phyloP scores from a whole-genome alignment of 1,139 yeast species.

The Suhomyces yuchorum region DNA sequence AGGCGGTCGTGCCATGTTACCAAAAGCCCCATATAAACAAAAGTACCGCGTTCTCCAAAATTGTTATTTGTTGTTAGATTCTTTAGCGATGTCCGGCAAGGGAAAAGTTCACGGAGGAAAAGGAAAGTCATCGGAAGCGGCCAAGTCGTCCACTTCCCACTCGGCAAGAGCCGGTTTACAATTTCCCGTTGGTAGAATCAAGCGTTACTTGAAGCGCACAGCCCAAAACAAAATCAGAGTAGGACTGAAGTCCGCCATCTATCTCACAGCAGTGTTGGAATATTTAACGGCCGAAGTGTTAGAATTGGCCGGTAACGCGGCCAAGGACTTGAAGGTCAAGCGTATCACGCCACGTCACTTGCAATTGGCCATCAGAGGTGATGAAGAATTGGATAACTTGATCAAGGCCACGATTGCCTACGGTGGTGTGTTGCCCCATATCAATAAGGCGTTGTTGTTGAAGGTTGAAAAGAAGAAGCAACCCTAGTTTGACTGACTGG shows the following conservation, averaged over 20 bases:
- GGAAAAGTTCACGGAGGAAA: constrained; percentile 98
- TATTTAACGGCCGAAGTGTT: constrained; percentile 97
- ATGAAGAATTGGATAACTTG: constrained; percentile 94
- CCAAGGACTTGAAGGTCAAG: constrained; percentile 96
- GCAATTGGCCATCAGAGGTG: constrained; percentile 98
- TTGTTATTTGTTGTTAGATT: constrained; percentile 13
- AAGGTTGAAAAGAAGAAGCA: constrained; percentile 79
- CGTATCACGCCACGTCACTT: constrained; percentile 99
- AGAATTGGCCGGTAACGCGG: constrained; percentile 99
- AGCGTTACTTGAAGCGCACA: constrained; percentile 87
- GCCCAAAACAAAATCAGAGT: constrained; percentile 95
- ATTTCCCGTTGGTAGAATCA: constrained; percentile 98
- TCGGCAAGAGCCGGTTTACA: constrained; percentile 97
- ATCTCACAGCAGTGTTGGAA: constrained; percentile 94
- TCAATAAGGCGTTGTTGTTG: constrained; percentile 88
- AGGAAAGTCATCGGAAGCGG: constrained; percentile 80
- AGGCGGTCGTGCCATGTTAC: constrained; percentile 9
- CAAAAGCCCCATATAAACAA: constrained; percentile 14
- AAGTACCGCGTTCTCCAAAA: constrained; percentile 11
- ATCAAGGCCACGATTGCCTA: constrained; percentile 97
- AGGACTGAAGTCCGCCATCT: constrained; percentile 96
- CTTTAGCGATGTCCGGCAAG: constrained; percentile 62
- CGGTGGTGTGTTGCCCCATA: constrained; percentile 99
- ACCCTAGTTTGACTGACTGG: not conserved
- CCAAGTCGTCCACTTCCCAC: constrained; percentile 75